These are phyloP conservation scores for Pisolithus sp. DNA, from an alignment of 768 basidiomycete species.

Conservation along the genomic window DNA sequence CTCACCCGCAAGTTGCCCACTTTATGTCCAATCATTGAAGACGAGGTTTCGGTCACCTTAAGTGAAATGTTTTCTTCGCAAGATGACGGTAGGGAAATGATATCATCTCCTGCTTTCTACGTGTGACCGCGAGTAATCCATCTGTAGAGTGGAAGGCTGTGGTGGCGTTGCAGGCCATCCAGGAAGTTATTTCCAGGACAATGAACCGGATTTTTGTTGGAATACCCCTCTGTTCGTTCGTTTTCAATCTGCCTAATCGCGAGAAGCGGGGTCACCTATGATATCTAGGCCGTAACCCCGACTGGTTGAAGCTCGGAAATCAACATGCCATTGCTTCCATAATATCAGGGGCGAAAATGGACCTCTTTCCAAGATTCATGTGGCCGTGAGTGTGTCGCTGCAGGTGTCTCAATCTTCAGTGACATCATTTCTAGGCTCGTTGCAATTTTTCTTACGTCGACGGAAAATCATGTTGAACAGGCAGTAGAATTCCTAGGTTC, in stretches of 20 bases:
- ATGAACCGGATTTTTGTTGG: slow-evolving; percentile 46
- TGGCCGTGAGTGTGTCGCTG: slow-evolving; percentile 21
- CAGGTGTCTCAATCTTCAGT: not conserved
- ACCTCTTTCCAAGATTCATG: slow-evolving; percentile 27
- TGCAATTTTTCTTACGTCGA: slow-evolving; percentile 8
- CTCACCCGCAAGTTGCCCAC: slow-evolving; percentile 34
- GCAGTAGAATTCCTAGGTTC: slow-evolving; percentile 17
- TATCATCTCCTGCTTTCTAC: not conserved
- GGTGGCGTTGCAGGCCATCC: slow-evolving; percentile 17
- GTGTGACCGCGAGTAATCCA: not conserved
- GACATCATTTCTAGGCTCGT: slow-evolving; percentile 10
- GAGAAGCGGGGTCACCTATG: not conserved
- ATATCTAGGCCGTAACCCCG: slow-evolving; percentile 29
- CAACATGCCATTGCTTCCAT: slow-evolving; percentile 24
- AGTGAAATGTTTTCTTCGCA: slow-evolving; percentile 27
- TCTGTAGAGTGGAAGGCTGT: slow-evolving; percentile 36
- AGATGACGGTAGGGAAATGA: slow-evolving; percentile 6
- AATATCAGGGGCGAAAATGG: slow-evolving; percentile 13
- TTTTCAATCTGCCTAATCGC: not conserved
- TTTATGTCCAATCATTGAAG: slow-evolving; percentile 35
- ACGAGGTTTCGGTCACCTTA: slow-evolving; percentile 40
- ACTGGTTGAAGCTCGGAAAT: slow-evolving; percentile 24
- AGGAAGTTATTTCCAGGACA: slow-evolving; percentile 33
- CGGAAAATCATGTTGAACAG: not conserved
- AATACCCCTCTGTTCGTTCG: slow-evolving; percentile 37